Base-by-base conservation (phyloP, 371 early-diverging fungal species). In the Mucor indicus region DNA sequence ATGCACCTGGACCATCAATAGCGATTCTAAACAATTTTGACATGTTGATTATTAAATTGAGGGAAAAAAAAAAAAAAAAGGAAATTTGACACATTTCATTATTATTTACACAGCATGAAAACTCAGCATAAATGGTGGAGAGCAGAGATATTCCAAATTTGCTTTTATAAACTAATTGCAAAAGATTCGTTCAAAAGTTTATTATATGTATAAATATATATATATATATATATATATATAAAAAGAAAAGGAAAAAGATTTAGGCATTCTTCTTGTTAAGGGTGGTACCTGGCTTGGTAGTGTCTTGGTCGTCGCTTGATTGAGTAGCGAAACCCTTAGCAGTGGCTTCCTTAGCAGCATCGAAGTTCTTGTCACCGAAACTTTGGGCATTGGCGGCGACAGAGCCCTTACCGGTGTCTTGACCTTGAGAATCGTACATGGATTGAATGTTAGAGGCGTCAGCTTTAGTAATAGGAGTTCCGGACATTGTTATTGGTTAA, bases 1-100 rank as follows among this genome's bases (percentile, higher is more conserved):
- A 85, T 10, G 92, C 96, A 11, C 93, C 92, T 6, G 95, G 94
- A 0, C 96, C 96, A 75, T 96, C 96, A 37, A 96, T 94, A 23
- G 96, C 94, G 39, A 95, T 75, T 56, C 85, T 84, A 55, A 89
- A 86, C 22, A 75, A 48, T 16, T 58, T 62, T 44, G 75, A 64
- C 74, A 73, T 69, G 35, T 15, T 23, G 12, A 12, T 16, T 43
- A 19, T 36, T 40, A 15, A 32, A 22, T 25, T 17, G 43, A 36
- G 16, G 19, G 25, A 3, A 6, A 37, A 37, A 37, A 37, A 7
- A 6, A 20, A 19, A 37, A 37, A 20, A 37, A 4, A 16, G 16
- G 20, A 19, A 33, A n/a, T 6, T 33, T n/a, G n/a, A n/a, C n/a
- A n/a, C n/a, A 33, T n/a, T n/a, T 33, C 33, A 4, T 33, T 11